Percentiles rank a stretch among this genome's conserved stretches.
Evolutionary conservation across 2,329 filamentous ascomycete species (phyloP).

Genomic region (Xylaria sp.): DNA sequence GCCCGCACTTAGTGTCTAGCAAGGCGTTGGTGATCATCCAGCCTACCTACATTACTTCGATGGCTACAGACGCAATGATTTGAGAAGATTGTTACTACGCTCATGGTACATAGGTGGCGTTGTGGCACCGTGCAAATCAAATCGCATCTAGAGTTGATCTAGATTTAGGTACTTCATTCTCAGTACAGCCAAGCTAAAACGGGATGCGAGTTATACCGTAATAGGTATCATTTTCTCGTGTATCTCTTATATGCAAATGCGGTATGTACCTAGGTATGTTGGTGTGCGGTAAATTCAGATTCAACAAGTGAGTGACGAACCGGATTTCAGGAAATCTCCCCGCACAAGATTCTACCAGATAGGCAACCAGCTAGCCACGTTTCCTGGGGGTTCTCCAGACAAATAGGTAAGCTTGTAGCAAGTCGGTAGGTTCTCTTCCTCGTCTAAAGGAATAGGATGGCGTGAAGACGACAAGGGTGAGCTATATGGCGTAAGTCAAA

Average conservation of each 20-base stretch:
- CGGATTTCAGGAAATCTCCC: slow-evolving; percentile 21
- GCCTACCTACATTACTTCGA: slow-evolving; percentile 6
- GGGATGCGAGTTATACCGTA: not conserved
- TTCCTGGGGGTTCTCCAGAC: slow-evolving; percentile 21
- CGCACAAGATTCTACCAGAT: slow-evolving; percentile 17
- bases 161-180: slow-evolving; percentile 17
- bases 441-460: slow-evolving; percentile 11
- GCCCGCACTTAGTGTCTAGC: slow-evolving; percentile 16
- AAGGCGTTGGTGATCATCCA: not conserved
- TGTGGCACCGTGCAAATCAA: slow-evolving; percentile 4
- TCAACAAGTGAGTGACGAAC: slow-evolving; percentile 24
- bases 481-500: slow-evolving; percentile 27
- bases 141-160: not conserved
- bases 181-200: slow-evolving; percentile 9
- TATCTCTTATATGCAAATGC: slow-evolving; percentile 15
- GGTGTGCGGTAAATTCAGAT: slow-evolving; percentile 16
- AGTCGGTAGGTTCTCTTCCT: not conserved
- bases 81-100: slow-evolving; percentile 23
- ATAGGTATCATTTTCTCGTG: slow-evolving; percentile 8
- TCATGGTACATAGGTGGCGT: slow-evolving; percentile 6
- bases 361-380: slow-evolving; percentile 27
- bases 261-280: not conserved
- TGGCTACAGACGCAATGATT: slow-evolving; percentile 15
- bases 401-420: not conserved
- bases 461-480: slow-evolving; percentile 26